Evolutionary conservation across 371 early-diverging fungal genomes (phyloP).

Genomic region (Mortierella sp.): DNA sequence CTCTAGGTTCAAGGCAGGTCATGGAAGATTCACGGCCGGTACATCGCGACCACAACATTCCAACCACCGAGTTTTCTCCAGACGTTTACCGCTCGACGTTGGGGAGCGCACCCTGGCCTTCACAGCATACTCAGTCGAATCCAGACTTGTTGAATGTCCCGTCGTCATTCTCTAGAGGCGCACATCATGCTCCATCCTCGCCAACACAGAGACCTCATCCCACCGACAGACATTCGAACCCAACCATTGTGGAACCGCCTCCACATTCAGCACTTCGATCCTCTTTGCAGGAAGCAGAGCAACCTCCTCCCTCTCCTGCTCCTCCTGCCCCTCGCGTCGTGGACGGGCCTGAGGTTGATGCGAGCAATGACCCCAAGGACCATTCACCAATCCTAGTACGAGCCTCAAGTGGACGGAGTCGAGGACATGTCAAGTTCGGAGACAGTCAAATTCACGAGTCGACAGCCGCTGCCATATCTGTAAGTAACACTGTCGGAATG

Average conservation of each 20-base stretch:
- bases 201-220: background rate
- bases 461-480: conserved; percentile 8
- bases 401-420: background rate
- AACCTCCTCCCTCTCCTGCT: no score
- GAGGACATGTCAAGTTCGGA: background rate
- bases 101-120: conserved; percentile 7
- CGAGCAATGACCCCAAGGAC: background rate
- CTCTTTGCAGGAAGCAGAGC: no score
- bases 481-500: conserved; percentile 8
- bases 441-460: conserved; percentile 4
- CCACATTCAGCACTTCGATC: no score
- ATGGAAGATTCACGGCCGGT: background rate
- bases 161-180: background rate
- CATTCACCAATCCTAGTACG: conserved; percentile 10
- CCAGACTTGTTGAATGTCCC: conserved; percentile 7
- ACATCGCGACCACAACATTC: background rate
- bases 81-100: conserved; percentile 18
- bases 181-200: conserved; percentile 16
- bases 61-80: background rate
- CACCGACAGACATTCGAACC: no score
- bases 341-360: background rate
- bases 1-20: background rate
- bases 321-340: no score
- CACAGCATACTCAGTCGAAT: background rate
- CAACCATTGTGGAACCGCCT: no score